Conservation (phyloP, 768 basidiomycete species). For the Aureoboletus auriporus region DNA sequence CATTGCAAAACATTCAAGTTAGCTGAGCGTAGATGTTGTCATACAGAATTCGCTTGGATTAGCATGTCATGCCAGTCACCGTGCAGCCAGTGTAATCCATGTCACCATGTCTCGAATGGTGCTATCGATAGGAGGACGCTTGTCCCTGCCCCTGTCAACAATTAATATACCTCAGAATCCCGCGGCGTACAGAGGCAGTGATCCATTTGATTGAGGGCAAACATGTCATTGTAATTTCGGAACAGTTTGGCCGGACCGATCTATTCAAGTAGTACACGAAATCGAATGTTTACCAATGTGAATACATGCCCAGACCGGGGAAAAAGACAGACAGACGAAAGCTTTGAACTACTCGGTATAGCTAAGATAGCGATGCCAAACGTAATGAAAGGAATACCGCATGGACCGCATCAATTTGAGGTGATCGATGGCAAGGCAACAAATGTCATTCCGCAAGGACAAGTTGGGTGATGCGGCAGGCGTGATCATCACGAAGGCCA, state of each 20-base stretch:
- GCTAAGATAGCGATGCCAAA: too few species aligned
- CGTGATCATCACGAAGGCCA: background rate
- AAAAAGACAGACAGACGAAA: too few species aligned
- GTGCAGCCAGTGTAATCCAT: too few species aligned
- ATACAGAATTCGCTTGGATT: slow-evolving; percentile 62
- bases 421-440: too few species aligned
- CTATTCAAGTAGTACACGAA: slow-evolving; percentile 14
- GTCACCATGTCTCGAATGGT: slow-evolving; percentile 22
- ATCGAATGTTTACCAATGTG: too few species aligned
- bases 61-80: too few species aligned
- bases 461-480: background rate
- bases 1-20: background rate
- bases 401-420: too few species aligned
- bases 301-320: too few species aligned
- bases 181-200: slow-evolving; percentile 36
- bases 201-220: slow-evolving; percentile 36
- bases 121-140: slow-evolving; percentile 32
- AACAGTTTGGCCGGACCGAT: slow-evolving; percentile 17
- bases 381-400: too few species aligned
- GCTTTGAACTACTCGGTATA: too few species aligned
- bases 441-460: background rate
- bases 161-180: slow-evolving; percentile 36
- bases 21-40: slow-evolving; percentile 51
- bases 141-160: slow-evolving; percentile 37
- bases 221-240: slow-evolving; percentile 36